Base-by-base conservation (phyloP, 2,329 filamentous ascomycete genomes). In the Akanthomyces uredinophilus region DNA sequence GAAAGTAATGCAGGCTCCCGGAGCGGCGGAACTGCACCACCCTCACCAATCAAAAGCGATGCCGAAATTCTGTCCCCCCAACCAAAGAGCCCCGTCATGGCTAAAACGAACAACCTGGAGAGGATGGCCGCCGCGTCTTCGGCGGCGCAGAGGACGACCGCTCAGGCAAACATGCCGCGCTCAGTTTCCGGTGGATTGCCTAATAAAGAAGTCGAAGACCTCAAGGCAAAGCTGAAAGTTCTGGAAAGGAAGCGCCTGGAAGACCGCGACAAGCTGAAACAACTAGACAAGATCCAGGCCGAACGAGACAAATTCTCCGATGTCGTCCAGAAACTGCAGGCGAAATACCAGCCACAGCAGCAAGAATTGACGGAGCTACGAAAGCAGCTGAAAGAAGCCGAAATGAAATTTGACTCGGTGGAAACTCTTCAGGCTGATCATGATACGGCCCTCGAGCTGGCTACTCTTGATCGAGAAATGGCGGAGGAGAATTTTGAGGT, bases 381-480 rank as follows among this genome's bases (percentile, higher is more conserved):
- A 65, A 91, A 89, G 70, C 83, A 90, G 69, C 73, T 96, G 49
- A 92, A 92, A 69, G 90, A 96, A 68, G 84, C 88, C 0, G 87
- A 95, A 70, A 75, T 81, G 22, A 85, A 84, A 53, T 81, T 92
- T 22, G 86, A 90, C 62, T 73, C 74, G 0, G 79, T 95, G 2
- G 90, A 94, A 67, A 81, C 83, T 35, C 80, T 89, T 60, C 89
- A 95, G 71, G 89, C 90, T 8, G 92, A 97, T 67, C 88, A 96
- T 73, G 95, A 98, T 35, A 84, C 88, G 4, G 85, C 90, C 7
- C 78, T 97, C 70, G 95, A 99, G 75, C 85, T 95, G 75, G 92
- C 92, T 7, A 89, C 91, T 0, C 79, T 99, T 29, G 95, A 99
- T 72, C 87, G 91, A 50, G 94, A 99, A 74, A 96, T 98, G 90